Evolutionary conservation across 345 rosid genomes (phyloP).

Genomic region (Euclidium syriacum): DNA sequence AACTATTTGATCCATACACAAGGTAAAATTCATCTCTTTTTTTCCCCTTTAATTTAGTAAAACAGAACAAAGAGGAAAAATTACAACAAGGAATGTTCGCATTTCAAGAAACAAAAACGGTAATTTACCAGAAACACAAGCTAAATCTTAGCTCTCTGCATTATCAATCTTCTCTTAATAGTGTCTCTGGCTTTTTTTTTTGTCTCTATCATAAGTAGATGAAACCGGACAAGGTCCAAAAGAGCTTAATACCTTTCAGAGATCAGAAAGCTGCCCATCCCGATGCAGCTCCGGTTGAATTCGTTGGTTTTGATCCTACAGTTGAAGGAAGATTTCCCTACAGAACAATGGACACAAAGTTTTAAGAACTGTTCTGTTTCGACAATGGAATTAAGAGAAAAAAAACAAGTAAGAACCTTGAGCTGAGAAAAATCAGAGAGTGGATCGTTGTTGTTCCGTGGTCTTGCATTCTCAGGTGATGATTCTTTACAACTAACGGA

Average conservation of each 20-base stretch:
- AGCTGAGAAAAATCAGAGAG: constrained; percentile 56
- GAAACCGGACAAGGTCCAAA: background rate
- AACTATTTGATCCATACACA: background rate
- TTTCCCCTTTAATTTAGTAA: background rate
- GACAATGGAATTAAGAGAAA: background rate
- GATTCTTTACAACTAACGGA: constrained; percentile 19
- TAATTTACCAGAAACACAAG: background rate
- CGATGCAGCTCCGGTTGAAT: constrained; percentile 52
- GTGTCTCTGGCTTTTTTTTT: constrained; percentile 9
- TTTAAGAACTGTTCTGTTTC: background rate
- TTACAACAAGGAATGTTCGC: background rate
- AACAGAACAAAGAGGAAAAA: background rate
- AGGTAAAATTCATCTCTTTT: background rate
- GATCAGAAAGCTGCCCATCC: constrained; percentile 88
- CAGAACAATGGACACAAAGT: constrained; percentile 16
- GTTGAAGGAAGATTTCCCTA: constrained; percentile 73
- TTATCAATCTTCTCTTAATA: background rate
- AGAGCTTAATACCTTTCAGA: constrained; percentile 67
- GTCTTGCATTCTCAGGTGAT: constrained; percentile 29
- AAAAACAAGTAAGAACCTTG: constrained; percentile 38
- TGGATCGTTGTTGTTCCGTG: constrained; percentile 40
- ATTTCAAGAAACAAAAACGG: background rate
- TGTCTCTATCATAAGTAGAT: background rate
- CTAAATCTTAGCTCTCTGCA: background rate
- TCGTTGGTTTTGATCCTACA: constrained; percentile 40